Evolutionary conservation across 2,329 filamentous ascomycete genomes (phyloP).

Genomic region (Leptographium flavum): DNA sequence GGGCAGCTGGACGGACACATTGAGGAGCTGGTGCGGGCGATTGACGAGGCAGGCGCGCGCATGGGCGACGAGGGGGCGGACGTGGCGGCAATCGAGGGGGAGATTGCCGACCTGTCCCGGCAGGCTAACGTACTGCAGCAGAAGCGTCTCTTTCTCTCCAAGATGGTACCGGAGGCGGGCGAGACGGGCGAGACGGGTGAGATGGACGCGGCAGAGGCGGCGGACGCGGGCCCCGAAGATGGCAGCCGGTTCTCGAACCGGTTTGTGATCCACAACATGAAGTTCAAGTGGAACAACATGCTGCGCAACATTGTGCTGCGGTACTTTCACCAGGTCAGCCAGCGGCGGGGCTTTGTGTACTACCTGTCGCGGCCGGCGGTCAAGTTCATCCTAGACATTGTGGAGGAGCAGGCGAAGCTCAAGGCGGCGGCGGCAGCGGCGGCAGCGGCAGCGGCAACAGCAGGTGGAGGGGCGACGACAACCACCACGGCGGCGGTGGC

Average conservation of each 20-base stretch:
- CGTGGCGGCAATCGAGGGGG: conserved; percentile 27
- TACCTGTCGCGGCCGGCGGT: conserved; percentile 92
- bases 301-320: conserved; percentile 90
- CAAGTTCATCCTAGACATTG: conserved; percentile 95
- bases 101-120: conserved; percentile 44
- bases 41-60: conserved; percentile 64
- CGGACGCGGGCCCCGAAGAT: conserved; percentile 45
- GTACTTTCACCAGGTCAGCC: conserved; percentile 94
- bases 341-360: conserved; percentile 90
- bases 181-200: no score
- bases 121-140: conserved; percentile 42
- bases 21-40: conserved; percentile 52
- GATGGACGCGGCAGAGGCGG: conserved; percentile 17
- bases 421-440: conserved; percentile 28
- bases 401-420: conserved; percentile 78
- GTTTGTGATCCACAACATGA: conserved; percentile 94
- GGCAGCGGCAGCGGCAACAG: conserved; percentile 11
- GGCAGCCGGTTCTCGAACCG: conserved; percentile 95
- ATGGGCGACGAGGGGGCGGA: conserved; percentile 23
- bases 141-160: conserved; percentile 42
- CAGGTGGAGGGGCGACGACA: background rate
- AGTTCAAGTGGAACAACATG: conserved; percentile 97
- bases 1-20: conserved; percentile 68
- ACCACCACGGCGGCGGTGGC: background rate
- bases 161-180: no score